Evolutionary conservation across 208 protist genomes (phyloP).

Genomic region (Phytomonas sp.): DNA sequence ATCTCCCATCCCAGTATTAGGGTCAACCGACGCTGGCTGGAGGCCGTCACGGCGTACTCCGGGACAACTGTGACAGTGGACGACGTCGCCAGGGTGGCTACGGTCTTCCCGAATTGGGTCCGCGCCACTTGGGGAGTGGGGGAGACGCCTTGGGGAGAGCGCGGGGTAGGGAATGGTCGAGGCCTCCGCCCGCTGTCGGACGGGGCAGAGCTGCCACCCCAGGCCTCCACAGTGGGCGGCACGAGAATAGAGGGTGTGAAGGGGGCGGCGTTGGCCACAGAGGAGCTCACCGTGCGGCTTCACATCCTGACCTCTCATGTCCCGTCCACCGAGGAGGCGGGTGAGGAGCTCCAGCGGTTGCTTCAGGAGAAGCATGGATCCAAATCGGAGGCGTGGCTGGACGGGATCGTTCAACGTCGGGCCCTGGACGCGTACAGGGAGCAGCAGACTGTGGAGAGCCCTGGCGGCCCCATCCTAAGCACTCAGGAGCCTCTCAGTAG

Average conservation of each 20-base stretch:
- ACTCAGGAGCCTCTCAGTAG: not conserved
- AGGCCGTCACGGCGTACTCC: constrained; percentile 50
- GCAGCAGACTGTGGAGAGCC: not conserved
- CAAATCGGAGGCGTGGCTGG: constrained; percentile 14
- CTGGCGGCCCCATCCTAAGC: not conserved
- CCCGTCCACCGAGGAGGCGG: constrained; percentile 30
- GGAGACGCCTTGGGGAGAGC: not conserved
- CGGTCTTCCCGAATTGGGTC: constrained; percentile 43
- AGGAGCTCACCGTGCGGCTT: constrained; percentile 19
- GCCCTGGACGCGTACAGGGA: constrained; percentile 28
- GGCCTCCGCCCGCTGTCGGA: not conserved
- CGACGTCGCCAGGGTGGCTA: constrained; percentile 55
- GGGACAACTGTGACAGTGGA: constrained; percentile 32
- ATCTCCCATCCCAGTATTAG: not conserved
- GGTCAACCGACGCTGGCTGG: constrained; percentile 36
- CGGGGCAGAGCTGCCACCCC: not conserved
- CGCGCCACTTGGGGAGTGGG: constrained; percentile 26
- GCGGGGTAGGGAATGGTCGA: not conserved
- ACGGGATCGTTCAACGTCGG: constrained; percentile 23
- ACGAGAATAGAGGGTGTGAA: not conserved
- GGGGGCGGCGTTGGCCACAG: not conserved
- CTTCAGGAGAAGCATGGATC: constrained; percentile 15
- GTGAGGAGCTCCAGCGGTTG: constrained; percentile 6
- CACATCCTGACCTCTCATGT: constrained; percentile 22
- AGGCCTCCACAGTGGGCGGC: not conserved